phyloP scores from a whole-genome alignment of 805 yeast genomes.

The Millerago galiae region DNA sequence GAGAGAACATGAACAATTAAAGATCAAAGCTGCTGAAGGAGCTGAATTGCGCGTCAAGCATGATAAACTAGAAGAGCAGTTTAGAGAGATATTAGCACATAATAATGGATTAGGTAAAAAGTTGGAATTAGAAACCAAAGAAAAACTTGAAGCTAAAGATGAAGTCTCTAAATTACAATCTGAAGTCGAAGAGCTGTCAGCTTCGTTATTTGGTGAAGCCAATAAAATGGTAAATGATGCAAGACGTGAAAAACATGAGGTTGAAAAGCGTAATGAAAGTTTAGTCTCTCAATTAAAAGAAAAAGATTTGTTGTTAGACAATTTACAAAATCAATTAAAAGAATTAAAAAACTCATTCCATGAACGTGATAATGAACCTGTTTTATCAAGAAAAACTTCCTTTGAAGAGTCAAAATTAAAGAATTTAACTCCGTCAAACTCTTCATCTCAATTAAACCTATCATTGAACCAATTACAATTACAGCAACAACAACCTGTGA shows the following conservation, averaged over 20 bases:
- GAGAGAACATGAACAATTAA: constrained; percentile 28
- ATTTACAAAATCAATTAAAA: constrained; percentile 58
- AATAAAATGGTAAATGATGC: constrained; percentile 81
- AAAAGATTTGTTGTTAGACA: constrained; percentile 59
- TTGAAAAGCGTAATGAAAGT: constrained; percentile 52
- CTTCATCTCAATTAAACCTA: neutral
- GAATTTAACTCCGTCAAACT: neutral
- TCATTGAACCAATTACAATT: constrained; percentile 5
- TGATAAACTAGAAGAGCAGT: constrained; percentile 26
- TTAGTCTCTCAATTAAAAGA: constrained; percentile 52
- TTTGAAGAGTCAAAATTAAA: constrained; percentile 4
- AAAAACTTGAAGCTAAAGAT: constrained; percentile 44
- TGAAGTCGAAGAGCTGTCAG: constrained; percentile 77
- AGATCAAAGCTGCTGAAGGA: constrained; percentile 16
- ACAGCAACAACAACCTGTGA: constrained; percentile 20
- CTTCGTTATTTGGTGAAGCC: constrained; percentile 76
- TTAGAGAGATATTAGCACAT: constrained; percentile 27
- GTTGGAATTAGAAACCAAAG: constrained; percentile 26
- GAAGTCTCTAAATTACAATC: constrained; percentile 55
- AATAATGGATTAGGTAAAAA: constrained; percentile 28
- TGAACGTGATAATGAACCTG: constrained; percentile 32
- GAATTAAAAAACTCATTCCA: constrained; percentile 58
- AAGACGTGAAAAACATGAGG: constrained; percentile 55
- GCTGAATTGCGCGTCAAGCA: constrained; percentile 22
- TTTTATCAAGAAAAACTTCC: constrained; percentile 12